Evolutionary conservation across 2,329 filamentous ascomycete genomes (phyloP), one percentile per base, ranked within the genome.

Genomic region (Verticillium zaregamsianum): DNA sequence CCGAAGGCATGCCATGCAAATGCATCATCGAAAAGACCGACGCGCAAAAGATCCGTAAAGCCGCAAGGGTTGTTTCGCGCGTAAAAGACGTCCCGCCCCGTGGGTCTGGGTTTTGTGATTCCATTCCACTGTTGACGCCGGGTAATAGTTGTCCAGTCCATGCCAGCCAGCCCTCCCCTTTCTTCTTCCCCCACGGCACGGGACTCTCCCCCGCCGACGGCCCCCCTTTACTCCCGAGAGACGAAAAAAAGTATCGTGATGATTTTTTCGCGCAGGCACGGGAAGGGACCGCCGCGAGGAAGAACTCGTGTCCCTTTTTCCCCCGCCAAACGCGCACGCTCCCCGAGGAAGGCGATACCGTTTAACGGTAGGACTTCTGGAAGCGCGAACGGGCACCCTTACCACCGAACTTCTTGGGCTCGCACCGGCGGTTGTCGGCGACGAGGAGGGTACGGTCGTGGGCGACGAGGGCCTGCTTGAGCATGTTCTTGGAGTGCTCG

Each of bases 281-380:
- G 20, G 17, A 52, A 52, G 45, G n/a, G 4, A 20, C 11, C 20
- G 45, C 45, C 17, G 17, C 45, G 45, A 9, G 45, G 20, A 14
- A 20, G 45, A 25, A 20, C 23, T 20, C 45, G 20, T 52, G 45
- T 52, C 45, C 45, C 23, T 52, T 52, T n/a, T 20, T 28, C 39
- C 17, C 39, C 15, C 17, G 35, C 11, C 11, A 45, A n/a, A 45
- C 45, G 45, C 45, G 20, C 45, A n/a, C n/a, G n/a, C 55, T 28
- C 55, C 55, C 54, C 28, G 11, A 25, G 35, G 55, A 60, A 33
- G 59, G 40, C 57, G 39, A 55, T 6, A 64, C 64, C 68, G 68
- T 73, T 92, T 94, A 97, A 93, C 93, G 92, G 90, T 97, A 97
- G 73, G 93, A 97, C 87, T 97, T 97, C 87, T 98, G 94, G 93